Base-by-base conservation (phyloP, 1,284 basidiomycete genomes). In the Boletellus deceptivus region DNA sequence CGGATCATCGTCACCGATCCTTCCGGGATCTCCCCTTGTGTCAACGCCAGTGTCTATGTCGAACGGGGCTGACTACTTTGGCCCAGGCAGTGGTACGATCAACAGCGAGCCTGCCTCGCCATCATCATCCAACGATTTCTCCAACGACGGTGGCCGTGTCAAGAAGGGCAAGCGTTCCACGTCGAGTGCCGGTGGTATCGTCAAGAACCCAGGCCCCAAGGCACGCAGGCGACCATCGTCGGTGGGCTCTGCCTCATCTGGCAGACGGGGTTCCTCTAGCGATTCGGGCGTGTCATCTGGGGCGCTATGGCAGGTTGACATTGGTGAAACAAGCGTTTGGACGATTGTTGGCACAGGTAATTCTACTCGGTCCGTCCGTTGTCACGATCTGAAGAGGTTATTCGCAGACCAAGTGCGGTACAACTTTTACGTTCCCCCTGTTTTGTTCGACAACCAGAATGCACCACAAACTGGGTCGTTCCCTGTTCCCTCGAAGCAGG, bases 371-470 rank as follows among this genome's bases (percentile, higher is more conserved):
- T 46, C 33, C n/a, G 29, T 43, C 43, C 20, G 16, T 31, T 17
- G 17, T 49, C 52, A 46, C 47, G 18, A 48, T 49, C 48, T 57
- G 47, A 60, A 37, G 42, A 39, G 31, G 49, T n/a, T 52, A 39
- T 56, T 54, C 60, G 52, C 64, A 84, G 88, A 91, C 65, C 89
- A 91, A 78, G 80, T 91, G 52, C 80, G 86, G 54, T 94, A 94
- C 74, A 94, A 93, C 65, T 95, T 95, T 72, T 94, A 91, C 66
- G 85, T 93, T 6, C 91, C 92, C n/a, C 89, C 89, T 1, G 79
- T 86, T 36, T 74, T 89, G 45, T 90, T 85, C 68, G 86, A 90
- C 72, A 83, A 83, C 59, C 86, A 87, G 65, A 81, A 82, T 59
- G 75, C 80, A 36, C 72, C 78, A 29, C 79, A 79, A 58, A 82